Base-by-base conservation (phyloP, 805 yeast genomes). In the Cephaloascus fragrans region DNA sequence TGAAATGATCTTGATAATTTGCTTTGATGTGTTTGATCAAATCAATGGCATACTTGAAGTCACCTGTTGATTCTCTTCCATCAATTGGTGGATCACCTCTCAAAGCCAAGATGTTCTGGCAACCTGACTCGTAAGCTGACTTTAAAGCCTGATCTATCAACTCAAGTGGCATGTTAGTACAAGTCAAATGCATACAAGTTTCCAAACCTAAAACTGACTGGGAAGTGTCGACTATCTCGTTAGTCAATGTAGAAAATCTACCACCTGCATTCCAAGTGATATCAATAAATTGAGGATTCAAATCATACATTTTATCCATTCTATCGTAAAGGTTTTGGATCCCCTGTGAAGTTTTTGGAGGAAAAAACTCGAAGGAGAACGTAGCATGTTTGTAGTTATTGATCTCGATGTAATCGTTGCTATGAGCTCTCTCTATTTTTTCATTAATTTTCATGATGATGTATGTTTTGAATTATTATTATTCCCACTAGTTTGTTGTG, bases 191-290 rank as follows among this genome's bases (percentile, higher is more conserved):
- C 96, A 93, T 89, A 57, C 97, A 93, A 0, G 97, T 90, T 53
- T 90, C 97, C 44, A 90, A 67, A 6, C 97, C 97, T 40, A 89
- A 67, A 3, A 87, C 89, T 2, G 89, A 79, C 49, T 89, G 95
- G 1, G 97, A 77, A 3, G 95, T 87, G 48, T 87, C 75, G 4
- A 93, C 94, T 75, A 93, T 81, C 48, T 93, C 97, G 28, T 88
- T 83, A 18, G 98, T 88, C 46, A 88, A 64, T 34, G 78, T 77
- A 4, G 94, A 80, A 37, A 83, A 62, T 36, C 94, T 72, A 4
- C 97, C 97, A 32, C 98, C 98, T 3, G 98, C 98, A 53, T 90
- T 90, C 98, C 98, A 93, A 1, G 98, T 93, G 46, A 93, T 84
- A 56, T 93, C 98, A 42, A 93, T 80, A 59, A 93, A 93, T 46